These are phyloP conservation scores for Vicia sativa DNA, from an alignment of 306 rosid genomes.

Conservation along the genomic window DNA sequence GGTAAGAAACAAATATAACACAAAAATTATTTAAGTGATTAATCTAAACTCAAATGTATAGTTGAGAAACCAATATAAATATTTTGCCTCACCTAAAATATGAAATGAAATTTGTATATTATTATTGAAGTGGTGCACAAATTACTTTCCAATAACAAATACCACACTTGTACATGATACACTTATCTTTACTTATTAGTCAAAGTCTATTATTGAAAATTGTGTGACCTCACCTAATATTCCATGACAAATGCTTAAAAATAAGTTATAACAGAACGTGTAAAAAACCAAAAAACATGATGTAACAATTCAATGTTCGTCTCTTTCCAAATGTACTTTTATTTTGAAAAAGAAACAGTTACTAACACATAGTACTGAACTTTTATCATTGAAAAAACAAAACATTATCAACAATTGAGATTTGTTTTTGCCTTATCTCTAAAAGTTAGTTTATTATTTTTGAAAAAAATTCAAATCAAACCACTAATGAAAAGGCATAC, in stretches of 20 bases:
- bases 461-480: neutral
- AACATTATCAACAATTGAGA: neutral
- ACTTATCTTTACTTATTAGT: too few species aligned
- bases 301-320: neutral
- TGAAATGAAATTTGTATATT: too few species aligned
- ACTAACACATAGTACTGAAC: neutral
- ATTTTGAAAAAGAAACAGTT: neutral
- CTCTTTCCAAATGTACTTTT: neutral
- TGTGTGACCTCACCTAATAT: neutral
- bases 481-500: constrained; percentile 10
- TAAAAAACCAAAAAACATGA: neutral
- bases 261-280: neutral
- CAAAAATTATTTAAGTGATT: too few species aligned
- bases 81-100: too few species aligned
- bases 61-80: too few species aligned
- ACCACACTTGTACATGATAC: too few species aligned
- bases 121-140: too few species aligned
- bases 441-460: neutral
- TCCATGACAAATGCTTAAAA: neutral
- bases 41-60: too few species aligned
- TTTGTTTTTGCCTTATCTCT: neutral
- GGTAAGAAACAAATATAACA: too few species aligned
- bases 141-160: too few species aligned
- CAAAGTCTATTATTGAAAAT: neutral
- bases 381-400: neutral